Base-by-base conservation (phyloP, 1,284 basidiomycete genomes). In the Cutaneotrichosporon dermatis region DNA sequence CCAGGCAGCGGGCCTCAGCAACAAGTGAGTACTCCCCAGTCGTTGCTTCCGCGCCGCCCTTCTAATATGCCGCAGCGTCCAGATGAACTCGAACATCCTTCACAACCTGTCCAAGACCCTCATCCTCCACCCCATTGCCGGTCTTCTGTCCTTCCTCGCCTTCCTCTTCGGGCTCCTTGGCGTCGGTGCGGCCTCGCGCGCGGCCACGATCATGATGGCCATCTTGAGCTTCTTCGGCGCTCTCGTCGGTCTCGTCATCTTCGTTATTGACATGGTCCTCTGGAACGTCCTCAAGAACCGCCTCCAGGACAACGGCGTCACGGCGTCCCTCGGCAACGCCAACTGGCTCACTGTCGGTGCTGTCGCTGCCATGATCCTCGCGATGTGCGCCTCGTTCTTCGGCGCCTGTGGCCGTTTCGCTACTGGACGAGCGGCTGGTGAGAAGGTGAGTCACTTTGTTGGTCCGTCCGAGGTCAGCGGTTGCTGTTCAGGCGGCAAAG, bases 61-160 rank as follows among this genome's bases (percentile, higher is more conserved):
- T 25, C 25, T 25, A 25, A 25, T 25, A 25, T 25, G 25, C 25
- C 25, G 55, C 58, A 66, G 64, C 39, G 66, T 69, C 57, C 66
- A 71, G 59, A 67, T 73, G 59, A 84, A 86, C 72, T 82, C 81
- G 12, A 65, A 63, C 12, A 73, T 83, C 46, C 80, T 90, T 51
- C 83, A 85, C 71, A 86, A 86, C 71, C 83, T 92, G 59, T 90
- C 89, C 34, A 82, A 80, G 70, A 79, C 82, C 6, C 80, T 91
- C 60, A 85, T 92, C 68, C 82, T 92, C 34, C 86, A 90, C 75
- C 88, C 89, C 42, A 85, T 92, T 66, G 86, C 84, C 50, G 88
- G 88, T 13, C 87, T 83, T 51, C 78, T 91, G 33, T 78, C 88
- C 36, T 85, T 86, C 40, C 70, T 91, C 51, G 84, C 88, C n/a